Evolutionary conservation across 768 basidiomycete genomes (phyloP), one percentile per base, ranked within the genome.

Genomic region (Lepiota venenata): DNA sequence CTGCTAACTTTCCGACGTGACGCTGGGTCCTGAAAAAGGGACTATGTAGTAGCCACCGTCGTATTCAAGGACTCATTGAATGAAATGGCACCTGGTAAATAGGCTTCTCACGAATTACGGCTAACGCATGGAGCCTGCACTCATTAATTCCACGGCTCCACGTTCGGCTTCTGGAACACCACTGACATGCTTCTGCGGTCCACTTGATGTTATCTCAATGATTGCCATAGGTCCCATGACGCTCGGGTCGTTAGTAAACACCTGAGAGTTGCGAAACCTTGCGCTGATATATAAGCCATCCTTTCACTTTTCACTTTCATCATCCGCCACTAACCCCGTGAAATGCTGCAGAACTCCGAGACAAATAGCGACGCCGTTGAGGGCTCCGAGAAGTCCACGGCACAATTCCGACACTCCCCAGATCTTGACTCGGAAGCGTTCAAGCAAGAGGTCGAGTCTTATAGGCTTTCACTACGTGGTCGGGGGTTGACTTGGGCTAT

Each of bases 401-500:
- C 40, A 2, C 22, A 47, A 14, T 16, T 32, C 29, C 36, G 45
- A 20, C 29, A 41, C 32, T 43, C 43, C 16, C 52, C 38, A 25
- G 54, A 62, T 37, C 54, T 56, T 15, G 60, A 62, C 35, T 60
- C 59, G 37, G 50, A 66, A 42, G 64, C 64, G 18, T 72, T 71
- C 52, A 66, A 70, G 25, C 67, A 63, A 8, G 66, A 74, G 57
- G 72, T 76, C 15, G 64, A 63, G 20, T 60, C 64, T 2, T 55
- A 70, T 25, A 63, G 63, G 27, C 68, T 70, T 22, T 56, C 56
- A 6, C 61, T 80, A 44, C 71, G 74, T n/a, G 81, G 82, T 10
- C 63, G 60, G 41, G 61, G 65, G 11, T 66, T 84, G 43, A 80
- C 77, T 16, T 72, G 71, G 8, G 74, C 76, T 7, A 66, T 84